Evolutionary conservation across 805 yeast genomes (phyloP), one percentile per base, ranked within the genome.

Genomic region (Ogataea allantospora): DNA sequence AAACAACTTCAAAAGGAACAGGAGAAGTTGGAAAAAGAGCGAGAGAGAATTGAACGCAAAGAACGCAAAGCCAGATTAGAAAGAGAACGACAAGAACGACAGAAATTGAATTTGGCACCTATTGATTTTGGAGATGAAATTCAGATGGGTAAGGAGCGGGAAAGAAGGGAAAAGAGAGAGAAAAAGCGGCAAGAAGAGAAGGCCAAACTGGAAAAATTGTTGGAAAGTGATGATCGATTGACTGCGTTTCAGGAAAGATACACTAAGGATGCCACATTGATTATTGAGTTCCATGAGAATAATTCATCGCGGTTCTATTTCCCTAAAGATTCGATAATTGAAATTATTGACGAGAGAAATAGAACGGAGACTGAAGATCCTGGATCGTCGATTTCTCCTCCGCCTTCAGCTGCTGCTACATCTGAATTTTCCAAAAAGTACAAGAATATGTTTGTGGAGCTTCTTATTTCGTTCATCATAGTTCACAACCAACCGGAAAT

Each of bases 241-340:
- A 83, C 93, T 0, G 80, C 88, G 0, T 83, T 84, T 51, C 95
- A 85, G 53, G 89, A 82, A 48, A 73, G 78, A 55, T 84, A 83
- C 51, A 64, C 76, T 15, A 58, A 73, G 24, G 76, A 77, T 50
- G 88, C 95, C 0, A 83, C 86, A 36, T 57, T 93, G 26, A 80
- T 88, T 5, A 80, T 91, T 58, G 99, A 93, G 59, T 91, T 80
- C 63, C 73, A 73, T 18, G 98, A 93, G 51, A 81, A 80, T 55
- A 76, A 93, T 0, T 72, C 80, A 30, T 80, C 80, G 6, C 71
- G 98, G 41, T 91, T 74, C 52, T 64, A 73, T 41, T 55, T 91
- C 0, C 97, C 98, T 0, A 80, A 80, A 47, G 77, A 87, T 45
- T 74, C 95, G 1, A 73, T 91, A 3, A 66, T 83, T 42, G 97